A percentile compares a stretch with the other conserved stretches of the same genome.
Conservation (phyloP, 208 protist species). For the Leishmania gerbilli region DNA sequence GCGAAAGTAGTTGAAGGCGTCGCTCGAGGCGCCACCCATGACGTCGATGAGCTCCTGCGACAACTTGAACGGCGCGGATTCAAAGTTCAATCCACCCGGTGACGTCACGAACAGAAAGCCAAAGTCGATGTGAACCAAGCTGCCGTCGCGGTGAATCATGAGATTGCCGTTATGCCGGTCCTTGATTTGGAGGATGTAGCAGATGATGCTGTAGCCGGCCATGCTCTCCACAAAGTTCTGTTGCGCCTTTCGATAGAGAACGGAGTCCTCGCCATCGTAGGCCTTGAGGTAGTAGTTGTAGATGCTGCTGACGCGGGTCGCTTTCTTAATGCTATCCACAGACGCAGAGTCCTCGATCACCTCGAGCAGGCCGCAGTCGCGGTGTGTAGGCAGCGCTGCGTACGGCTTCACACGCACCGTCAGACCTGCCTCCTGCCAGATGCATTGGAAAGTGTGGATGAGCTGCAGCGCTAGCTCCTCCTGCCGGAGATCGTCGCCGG, state of each 20-base stretch:
- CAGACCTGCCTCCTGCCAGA: conserved; percentile 87
- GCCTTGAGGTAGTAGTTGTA: conserved; percentile 79
- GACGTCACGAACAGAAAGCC: conserved; percentile 97
- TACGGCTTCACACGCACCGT: conserved; percentile 84
- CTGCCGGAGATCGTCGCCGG: conserved; percentile 92
- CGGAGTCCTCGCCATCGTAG: conserved; percentile 67
- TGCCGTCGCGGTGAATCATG: conserved; percentile 90
- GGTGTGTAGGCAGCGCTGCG: conserved; percentile 70
- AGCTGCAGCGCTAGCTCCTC: conserved; percentile 94
- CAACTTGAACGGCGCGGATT: conserved; percentile 95
- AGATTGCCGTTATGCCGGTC: conserved; percentile 97
- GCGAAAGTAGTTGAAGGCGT: conserved; percentile 91
- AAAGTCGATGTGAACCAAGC: conserved; percentile 98
- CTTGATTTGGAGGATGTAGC: conserved; percentile 95
- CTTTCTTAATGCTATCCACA: conserved; percentile 93
- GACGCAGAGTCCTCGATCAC: conserved; percentile 86
- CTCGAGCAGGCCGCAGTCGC: conserved; percentile 89
- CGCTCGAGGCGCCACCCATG: conserved; percentile 77
- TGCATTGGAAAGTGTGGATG: conserved; percentile 79
- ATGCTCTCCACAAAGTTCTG: conserved; percentile 94
- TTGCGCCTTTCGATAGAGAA: conserved; percentile 67
- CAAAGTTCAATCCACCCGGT: conserved; percentile 95
- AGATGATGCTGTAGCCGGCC: conserved; percentile 95
- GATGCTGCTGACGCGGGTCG: conserved; percentile 59
- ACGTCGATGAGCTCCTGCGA: conserved; percentile 92